Conservation (phyloP, 2,329 filamentous ascomycete genomes). For the Aspergillus sp. region DNA sequence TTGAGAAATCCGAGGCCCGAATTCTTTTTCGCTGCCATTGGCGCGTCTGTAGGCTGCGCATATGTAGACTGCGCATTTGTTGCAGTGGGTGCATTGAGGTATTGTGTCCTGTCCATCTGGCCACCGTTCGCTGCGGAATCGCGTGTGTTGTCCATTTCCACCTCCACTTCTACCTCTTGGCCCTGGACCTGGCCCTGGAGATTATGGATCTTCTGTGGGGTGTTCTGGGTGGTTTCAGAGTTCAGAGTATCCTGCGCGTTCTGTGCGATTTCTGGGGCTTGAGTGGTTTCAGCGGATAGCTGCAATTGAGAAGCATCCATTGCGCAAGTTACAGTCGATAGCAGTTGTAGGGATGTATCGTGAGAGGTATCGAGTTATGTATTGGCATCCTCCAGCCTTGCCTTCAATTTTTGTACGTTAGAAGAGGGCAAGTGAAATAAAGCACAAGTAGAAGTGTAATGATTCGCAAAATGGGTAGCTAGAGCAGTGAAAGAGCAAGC, state of each 20-base stretch:
- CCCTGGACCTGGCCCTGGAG: neutral
- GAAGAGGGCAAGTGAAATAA: no score
- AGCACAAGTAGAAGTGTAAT: no score
- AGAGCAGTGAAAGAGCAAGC: no score
- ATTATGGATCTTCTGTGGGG: neutral
- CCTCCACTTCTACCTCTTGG: neutral
- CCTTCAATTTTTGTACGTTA: no score
- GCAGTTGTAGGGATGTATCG: no score
- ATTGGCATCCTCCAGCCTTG: no score
- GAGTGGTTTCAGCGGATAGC: conserved; percentile 7
- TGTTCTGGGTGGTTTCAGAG: conserved; percentile 7
- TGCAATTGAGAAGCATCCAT: conserved; percentile 17
- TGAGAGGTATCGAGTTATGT: no score
- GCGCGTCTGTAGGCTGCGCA: conserved; percentile 8
- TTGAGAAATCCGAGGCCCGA: conserved; percentile 22
- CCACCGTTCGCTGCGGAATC: conserved; percentile 6
- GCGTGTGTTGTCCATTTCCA: neutral
- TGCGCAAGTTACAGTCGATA: neutral
- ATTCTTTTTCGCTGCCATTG: conserved; percentile 13
- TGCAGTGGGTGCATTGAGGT: conserved; percentile 12
- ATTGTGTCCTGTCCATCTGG: conserved; percentile 13
- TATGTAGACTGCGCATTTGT: conserved; percentile 15
- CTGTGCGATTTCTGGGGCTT: neutral
- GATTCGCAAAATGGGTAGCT: no score
- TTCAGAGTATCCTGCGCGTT: conserved; percentile 1